Evolutionary conservation across 805 yeast species (phyloP).

Genomic region (Martiniozyma abietophila): DNA sequence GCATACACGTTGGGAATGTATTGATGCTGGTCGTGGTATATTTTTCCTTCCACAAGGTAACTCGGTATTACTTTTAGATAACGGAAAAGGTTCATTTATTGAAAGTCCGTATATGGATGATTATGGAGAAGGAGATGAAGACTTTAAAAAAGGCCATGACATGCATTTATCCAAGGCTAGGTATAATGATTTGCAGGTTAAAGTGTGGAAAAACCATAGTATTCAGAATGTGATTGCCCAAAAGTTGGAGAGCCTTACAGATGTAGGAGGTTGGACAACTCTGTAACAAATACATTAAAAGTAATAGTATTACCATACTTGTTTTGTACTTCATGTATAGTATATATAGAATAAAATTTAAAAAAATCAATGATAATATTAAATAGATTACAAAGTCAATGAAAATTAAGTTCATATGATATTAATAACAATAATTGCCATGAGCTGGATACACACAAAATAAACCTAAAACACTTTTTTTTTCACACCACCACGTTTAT

Average conservation of each 20-base stretch:
- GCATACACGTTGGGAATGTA: constrained; percentile 57
- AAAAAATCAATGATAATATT: too few species aligned
- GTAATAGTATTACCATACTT: too few species aligned
- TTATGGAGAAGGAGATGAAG: constrained; percentile 81
- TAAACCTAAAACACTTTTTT: too few species aligned
- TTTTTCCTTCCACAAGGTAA: constrained; percentile 66
- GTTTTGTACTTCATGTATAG: too few species aligned
- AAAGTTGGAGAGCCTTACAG: constrained; percentile 66
- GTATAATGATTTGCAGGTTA: constrained; percentile 57
- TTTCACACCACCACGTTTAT: too few species aligned
- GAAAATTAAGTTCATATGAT: too few species aligned
- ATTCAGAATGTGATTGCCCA: constrained; percentile 70
- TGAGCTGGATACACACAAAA: too few species aligned
- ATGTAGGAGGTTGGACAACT: constrained; percentile 95
- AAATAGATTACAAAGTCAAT: too few species aligned
- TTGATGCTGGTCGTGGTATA: constrained; percentile 54
- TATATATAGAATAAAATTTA: too few species aligned
- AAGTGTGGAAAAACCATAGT: constrained; percentile 72
- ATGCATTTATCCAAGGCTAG: constrained; percentile 51
- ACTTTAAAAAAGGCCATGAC: constrained; percentile 62
- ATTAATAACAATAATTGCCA: too few species aligned
- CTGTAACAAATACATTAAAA: too few species aligned
- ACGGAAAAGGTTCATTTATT: constrained; percentile 74
- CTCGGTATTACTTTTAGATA: constrained; percentile 51
- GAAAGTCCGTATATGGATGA: constrained; percentile 77